These are phyloP conservation scores for Huntiella decipiens DNA, from an alignment of 2,329 filamentous ascomycete species.

Conservation along the genomic window DNA sequence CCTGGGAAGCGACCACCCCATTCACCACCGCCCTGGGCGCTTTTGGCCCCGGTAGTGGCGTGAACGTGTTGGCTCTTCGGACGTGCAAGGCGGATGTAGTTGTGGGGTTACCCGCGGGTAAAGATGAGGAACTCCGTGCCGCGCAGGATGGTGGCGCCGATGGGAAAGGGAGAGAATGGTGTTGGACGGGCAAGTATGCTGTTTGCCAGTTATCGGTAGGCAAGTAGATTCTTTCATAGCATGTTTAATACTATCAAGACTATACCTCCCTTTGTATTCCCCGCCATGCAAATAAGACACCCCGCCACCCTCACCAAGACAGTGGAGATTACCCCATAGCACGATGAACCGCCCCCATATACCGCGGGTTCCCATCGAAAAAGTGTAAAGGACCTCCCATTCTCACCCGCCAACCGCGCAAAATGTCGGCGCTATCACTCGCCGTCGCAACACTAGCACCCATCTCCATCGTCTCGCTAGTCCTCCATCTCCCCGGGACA, in stretches of 20 bases:
- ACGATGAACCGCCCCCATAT: too few species aligned
- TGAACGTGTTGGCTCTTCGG: constrained; percentile 70
- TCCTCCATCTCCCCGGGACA: too few species aligned
- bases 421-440: too few species aligned
- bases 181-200: constrained; percentile 91
- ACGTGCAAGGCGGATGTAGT: constrained; percentile 97
- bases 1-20: constrained; percentile 74
- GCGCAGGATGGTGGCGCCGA: constrained; percentile 54
- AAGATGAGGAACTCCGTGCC: constrained; percentile 60
- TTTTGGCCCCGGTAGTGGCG: constrained; percentile 58
- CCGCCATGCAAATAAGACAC: too few species aligned
- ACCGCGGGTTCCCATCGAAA: too few species aligned
- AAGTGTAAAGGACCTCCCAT: too few species aligned
- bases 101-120: constrained; percentile 63
- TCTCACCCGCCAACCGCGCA: too few species aligned
- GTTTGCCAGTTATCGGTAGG: constrained; percentile 56
- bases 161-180: constrained; percentile 60
- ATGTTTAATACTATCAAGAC: background rate
- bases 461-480: too few species aligned
- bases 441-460: too few species aligned
- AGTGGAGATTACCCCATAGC: too few species aligned
- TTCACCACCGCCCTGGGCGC: constrained; percentile 75
- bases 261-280: too few species aligned
- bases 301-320: too few species aligned
- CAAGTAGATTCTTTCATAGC: constrained; percentile 7